Evolutionary conservation across 495 filamentous ascomycete species (phyloP).

Genomic region (Penicillium alfredii): DNA sequence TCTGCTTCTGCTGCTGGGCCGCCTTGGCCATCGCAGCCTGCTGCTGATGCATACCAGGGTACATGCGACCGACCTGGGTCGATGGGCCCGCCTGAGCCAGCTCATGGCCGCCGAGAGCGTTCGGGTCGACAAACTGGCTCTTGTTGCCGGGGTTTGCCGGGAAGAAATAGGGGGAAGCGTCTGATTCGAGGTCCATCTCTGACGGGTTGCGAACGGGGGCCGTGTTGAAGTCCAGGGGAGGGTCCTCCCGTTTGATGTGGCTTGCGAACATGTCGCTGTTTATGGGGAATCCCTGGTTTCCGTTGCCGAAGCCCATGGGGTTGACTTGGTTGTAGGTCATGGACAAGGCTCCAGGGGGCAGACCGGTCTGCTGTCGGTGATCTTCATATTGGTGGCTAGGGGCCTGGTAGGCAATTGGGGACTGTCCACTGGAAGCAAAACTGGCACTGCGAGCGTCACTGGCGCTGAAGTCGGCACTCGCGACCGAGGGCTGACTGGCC

Average conservation of each 20-base stretch:
- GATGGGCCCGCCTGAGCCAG: slow-evolving; percentile 40
- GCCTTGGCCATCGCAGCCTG: slow-evolving; percentile 76
- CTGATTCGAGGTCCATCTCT: slow-evolving; percentile 52
- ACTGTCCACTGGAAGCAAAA: slow-evolving; percentile 38
- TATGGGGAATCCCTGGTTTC: slow-evolving; percentile 39
- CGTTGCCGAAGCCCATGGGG: slow-evolving; percentile 47
- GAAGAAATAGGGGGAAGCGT: slow-evolving; percentile 48
- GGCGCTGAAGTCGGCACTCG: slow-evolving; percentile 32
- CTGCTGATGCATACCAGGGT: slow-evolving; percentile 88
- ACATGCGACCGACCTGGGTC: slow-evolving; percentile 62
- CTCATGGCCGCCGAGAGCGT: slow-evolving; percentile 56
- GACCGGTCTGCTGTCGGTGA: slow-evolving; percentile 85
- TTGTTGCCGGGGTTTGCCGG: slow-evolving; percentile 30
- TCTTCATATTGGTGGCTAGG: slow-evolving; percentile 91
- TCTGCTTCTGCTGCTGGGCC: slow-evolving; percentile 60
- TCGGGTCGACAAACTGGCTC: slow-evolving; percentile 63
- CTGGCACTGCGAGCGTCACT: slow-evolving; percentile 36
- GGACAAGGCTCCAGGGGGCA: slow-evolving; percentile 72
- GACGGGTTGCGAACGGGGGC: slow-evolving; percentile 43
- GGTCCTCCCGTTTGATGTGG: slow-evolving; percentile 49
- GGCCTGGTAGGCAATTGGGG: slow-evolving; percentile 57
- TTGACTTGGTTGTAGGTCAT: slow-evolving; percentile 58
- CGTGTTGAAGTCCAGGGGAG: slow-evolving; percentile 49
- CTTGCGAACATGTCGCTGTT: slow-evolving; percentile 42
- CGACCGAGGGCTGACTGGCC: slow-evolving; percentile 33